These are phyloP conservation scores for Botryotinia convoluta DNA, from an alignment of 2,329 filamentous ascomycete species.

Conservation along the genomic window DNA sequence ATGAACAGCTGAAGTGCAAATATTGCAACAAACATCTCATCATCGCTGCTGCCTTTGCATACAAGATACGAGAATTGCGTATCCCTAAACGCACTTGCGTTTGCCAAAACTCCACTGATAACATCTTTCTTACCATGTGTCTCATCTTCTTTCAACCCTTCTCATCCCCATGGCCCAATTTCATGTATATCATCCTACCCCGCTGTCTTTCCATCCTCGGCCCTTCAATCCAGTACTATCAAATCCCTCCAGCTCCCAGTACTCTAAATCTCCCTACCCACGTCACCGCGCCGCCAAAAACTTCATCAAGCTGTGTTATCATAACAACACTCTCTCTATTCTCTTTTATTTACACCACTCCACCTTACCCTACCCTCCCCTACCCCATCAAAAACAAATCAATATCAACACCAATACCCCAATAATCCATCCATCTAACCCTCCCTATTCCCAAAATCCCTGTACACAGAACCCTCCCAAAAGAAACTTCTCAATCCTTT, in stretches of 20 bases:
- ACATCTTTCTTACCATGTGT: background rate
- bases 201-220: background rate
- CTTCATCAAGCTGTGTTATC: background rate
- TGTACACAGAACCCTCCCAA: background rate
- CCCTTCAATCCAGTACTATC: too few relatives aligned
- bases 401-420: too few relatives aligned
- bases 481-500: accelerated
- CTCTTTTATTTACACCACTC: background rate
- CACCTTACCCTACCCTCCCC: background rate
- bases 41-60: background rate
- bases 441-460: background rate
- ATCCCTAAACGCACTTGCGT: background rate
- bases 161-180: background rate
- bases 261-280: accelerated
- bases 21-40: background rate
- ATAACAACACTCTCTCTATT: background rate
- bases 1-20: background rate
- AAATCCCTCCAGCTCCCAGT: background rate
- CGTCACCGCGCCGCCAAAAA: accelerated
- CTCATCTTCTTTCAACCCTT: background rate
- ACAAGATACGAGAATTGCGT: background rate
- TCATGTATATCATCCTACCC: accelerated
- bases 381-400: too few relatives aligned
- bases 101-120: background rate
- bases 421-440: too few relatives aligned